Evolutionary conservation across 2,329 filamentous ascomycete species (phyloP), one percentile per base, ranked within the genome.

Genomic region (Chrysoporthe cubensis): DNA sequence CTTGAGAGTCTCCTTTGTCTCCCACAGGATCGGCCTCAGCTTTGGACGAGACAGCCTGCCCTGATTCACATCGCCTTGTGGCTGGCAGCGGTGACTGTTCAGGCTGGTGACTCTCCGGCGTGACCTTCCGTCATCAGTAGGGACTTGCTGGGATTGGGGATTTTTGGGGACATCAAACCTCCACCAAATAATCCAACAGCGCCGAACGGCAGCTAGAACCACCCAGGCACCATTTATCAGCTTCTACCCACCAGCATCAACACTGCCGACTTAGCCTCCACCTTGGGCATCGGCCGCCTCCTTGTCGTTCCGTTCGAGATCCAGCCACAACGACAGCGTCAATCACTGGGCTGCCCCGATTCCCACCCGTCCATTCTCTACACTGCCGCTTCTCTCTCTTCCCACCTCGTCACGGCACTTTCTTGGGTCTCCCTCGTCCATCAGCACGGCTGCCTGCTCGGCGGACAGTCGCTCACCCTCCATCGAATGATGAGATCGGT

Each of bases 401-500:
- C 64, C 34, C 48, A 62, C 46, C 50, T 44, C 57, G 37, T 42
- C 58, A 44, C 52, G 26, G n/a, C 52, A 56, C 52, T 8, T 34
- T 34, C 42, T 48, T 32, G 48, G 26, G 21, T 5, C 43, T 61
- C 42, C 40, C 9, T 44, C n/a, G 2, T 18, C 56, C 34, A 21
- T 40, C 11, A 40, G n/a, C 57, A 70, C 73, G 74, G n/a, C 65
- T 50, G 58, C 46, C 52, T 50, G 44, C 46, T 46, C 11, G 44
- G 59, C 58, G 52, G 60, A 52, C 46, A 66, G 21, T 32, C 43
- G 9, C 46, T n/a, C 43, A 69, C 64, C 67, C 63, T 64, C 62
- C 64, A 71, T 70, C 75, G 67, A 68, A 65, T 40, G 11, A 70
- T 70, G 67, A 52, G 62, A 48, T 32, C 54, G 48, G 65, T 50